phyloP scores from a whole-genome alignment of 1,284 basidiomycete species.

The Cutaneotrichosporon sp. region DNA sequence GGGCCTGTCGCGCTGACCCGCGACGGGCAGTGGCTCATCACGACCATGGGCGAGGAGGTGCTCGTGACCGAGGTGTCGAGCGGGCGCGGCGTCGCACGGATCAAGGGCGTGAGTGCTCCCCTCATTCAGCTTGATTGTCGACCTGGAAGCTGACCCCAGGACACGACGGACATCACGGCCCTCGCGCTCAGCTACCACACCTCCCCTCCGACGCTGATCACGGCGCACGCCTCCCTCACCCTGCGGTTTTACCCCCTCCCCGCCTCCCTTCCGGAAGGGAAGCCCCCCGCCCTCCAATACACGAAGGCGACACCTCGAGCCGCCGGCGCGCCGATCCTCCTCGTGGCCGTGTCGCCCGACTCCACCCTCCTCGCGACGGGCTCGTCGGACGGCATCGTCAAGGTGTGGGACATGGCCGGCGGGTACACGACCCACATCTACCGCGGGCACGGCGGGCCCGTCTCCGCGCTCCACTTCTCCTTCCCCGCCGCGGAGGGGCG shows the following conservation, averaged over 20 bases:
- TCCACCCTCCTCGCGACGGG: conserved; percentile 91
- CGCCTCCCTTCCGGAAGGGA: conserved; percentile 25
- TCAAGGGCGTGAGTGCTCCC: conserved; percentile 68
- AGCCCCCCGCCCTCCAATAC: conserved; percentile 56
- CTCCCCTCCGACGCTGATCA: conserved; percentile 55
- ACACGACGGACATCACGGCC: conserved; percentile 59
- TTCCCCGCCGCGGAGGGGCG: conserved; percentile 58
- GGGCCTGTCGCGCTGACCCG: conserved; percentile 78
- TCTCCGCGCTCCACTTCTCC: conserved; percentile 84
- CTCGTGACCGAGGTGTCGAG: conserved; percentile 75
- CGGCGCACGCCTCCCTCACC: conserved; percentile 57
- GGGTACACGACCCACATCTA: conserved; percentile 94
- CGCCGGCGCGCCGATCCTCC: conserved; percentile 90
- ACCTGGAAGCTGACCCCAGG: conserved; percentile 42
- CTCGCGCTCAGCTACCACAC: conserved; percentile 52
- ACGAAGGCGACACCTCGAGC: conserved; percentile 75
- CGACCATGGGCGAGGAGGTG: conserved; percentile 83
- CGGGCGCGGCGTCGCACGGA: conserved; percentile 74
- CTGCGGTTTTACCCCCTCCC: conserved; percentile 58
- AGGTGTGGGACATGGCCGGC: conserved; percentile 89
- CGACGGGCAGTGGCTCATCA: conserved; percentile 78
- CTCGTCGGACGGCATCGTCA: conserved; percentile 91
- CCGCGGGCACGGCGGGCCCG: conserved; percentile 93
- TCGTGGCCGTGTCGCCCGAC: conserved; percentile 81
- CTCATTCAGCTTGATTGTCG: conserved; percentile 36